phyloP scores from a whole-genome alignment of 306 rosid species.

The Castanea mollissima region DNA sequence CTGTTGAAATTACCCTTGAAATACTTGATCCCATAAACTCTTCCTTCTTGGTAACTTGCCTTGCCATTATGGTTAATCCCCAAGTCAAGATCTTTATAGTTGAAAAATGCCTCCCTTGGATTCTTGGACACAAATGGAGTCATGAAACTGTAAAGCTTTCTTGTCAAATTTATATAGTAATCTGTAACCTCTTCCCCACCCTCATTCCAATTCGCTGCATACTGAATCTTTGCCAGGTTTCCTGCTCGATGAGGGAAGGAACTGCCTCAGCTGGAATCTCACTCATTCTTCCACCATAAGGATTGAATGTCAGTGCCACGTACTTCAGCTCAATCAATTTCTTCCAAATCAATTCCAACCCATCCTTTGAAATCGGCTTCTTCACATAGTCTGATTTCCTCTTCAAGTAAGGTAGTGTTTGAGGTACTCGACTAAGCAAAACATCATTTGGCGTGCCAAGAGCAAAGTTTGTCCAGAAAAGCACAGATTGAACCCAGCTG shows the following conservation, averaged over 20 bases:
- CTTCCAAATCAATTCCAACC: constrained; percentile 50
- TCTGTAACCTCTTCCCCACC: not conserved
- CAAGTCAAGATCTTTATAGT: constrained; percentile 28
- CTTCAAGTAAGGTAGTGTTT: constrained; percentile 32
- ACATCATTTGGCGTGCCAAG: constrained; percentile 25
- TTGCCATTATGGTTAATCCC: constrained; percentile 19
- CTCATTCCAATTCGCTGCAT: constrained; percentile 14
- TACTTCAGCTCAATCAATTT: constrained; percentile 51
- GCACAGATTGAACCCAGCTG: constrained; percentile 31
- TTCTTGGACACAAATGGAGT: constrained; percentile 21
- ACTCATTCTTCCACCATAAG: constrained; percentile 61
- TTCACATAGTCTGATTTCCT: constrained; percentile 54
- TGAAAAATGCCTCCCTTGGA: constrained; percentile 7
- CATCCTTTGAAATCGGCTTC: constrained; percentile 37
- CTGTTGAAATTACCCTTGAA: constrained; percentile 17
- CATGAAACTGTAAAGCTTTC: constrained; percentile 19
- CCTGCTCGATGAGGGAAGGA: constrained; percentile 8
- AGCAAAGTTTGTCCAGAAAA: constrained; percentile 30
- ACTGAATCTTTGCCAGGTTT: constrained; percentile 24
- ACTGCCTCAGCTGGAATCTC: not conserved
- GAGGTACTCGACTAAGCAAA: constrained; percentile 42
- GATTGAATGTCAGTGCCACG: constrained; percentile 35
- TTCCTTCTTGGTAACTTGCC: constrained; percentile 16
- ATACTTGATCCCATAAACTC: constrained; percentile 19
- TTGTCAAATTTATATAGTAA: not conserved